phyloP scores from a whole-genome alignment of 192 early-diverging fungal species.

The Coemansia sp. region DNA sequence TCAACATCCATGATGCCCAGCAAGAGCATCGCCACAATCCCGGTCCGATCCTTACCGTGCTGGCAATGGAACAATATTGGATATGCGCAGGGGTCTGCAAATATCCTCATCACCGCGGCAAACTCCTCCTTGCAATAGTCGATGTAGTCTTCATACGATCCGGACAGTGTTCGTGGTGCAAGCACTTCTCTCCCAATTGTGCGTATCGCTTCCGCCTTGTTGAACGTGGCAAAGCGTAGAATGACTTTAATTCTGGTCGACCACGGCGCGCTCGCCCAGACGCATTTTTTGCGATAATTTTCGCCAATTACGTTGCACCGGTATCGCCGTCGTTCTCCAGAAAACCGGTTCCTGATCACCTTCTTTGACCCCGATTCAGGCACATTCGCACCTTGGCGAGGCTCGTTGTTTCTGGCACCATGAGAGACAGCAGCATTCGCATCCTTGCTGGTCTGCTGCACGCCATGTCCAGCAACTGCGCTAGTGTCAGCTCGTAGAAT shows the following conservation, averaged over 20 bases:
- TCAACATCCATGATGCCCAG: slow-evolving; percentile 57
- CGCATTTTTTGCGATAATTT: slow-evolving; percentile 52
- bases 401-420: slow-evolving; percentile 1
- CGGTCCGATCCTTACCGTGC: slow-evolving; percentile 69
- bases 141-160: slow-evolving; percentile 56
- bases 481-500: neutral
- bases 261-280: slow-evolving; percentile 51
- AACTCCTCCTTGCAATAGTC: slow-evolving; percentile 57
- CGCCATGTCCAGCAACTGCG: neutral
- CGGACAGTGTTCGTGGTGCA: slow-evolving; percentile 48
- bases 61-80: slow-evolving; percentile 69
- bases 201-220: slow-evolving; percentile 53
- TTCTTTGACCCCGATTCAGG: neutral
- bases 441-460: neutral
- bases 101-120: slow-evolving; percentile 52
- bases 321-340: slow-evolving; percentile 41
- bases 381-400: neutral
- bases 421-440: neutral
- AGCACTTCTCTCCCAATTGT: slow-evolving; percentile 53
- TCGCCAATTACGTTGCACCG: slow-evolving; percentile 55
- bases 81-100: slow-evolving; percentile 56
- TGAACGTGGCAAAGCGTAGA: slow-evolving; percentile 49
- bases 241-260: slow-evolving; percentile 52
- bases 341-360: slow-evolving; percentile 32
- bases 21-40: slow-evolving; percentile 59